Percentiles rank a stretch among this genome's conserved stretches.
These are phyloP conservation scores for Boletus bicolor DNA, from an alignment of 768 basidiomycete species.

Conservation along the genomic window DNA sequence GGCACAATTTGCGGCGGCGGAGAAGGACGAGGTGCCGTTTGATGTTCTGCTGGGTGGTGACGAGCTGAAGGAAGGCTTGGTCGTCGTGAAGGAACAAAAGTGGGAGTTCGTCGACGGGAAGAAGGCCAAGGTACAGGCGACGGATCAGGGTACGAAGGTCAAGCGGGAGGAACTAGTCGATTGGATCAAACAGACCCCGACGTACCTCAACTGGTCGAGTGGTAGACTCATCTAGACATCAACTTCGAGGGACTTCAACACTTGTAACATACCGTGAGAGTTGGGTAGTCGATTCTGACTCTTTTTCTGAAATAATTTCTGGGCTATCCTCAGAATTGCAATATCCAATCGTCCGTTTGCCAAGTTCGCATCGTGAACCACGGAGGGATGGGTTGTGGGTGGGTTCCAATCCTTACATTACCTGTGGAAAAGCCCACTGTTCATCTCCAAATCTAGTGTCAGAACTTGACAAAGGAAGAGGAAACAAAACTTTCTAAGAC, in stretches of 20 bases:
- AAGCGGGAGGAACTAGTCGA: conserved; percentile 55
- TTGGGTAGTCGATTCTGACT: not conserved
- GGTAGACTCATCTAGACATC: conserved; percentile 26
- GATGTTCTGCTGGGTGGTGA: conserved; percentile 87
- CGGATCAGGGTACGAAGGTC: conserved; percentile 65
- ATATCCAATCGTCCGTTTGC: too few species aligned
- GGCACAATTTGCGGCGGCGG: conserved; percentile 85
- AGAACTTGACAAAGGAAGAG: too few species aligned
- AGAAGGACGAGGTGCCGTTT: conserved; percentile 90
- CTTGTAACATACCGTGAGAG: conserved; percentile 4
- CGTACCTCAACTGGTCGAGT: conserved; percentile 31
- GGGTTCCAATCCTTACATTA: too few species aligned
- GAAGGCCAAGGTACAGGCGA: conserved; percentile 58
- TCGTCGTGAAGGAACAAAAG: conserved; percentile 88
- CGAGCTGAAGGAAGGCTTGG: conserved; percentile 80
- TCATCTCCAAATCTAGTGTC: too few species aligned
- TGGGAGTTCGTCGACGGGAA: conserved; percentile 75
- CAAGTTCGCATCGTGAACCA: too few species aligned
- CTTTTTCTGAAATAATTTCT: not conserved
- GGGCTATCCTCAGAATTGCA: not conserved
- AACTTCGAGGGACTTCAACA: not conserved
- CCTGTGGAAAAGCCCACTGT: too few species aligned
- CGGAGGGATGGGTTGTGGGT: too few species aligned
- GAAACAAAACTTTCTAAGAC: too few species aligned
- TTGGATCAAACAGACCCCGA: conserved; percentile 52